Base-by-base conservation (phyloP, 2,329 filamentous ascomycete genomes). In the Trichoderma oligosporum region DNA sequence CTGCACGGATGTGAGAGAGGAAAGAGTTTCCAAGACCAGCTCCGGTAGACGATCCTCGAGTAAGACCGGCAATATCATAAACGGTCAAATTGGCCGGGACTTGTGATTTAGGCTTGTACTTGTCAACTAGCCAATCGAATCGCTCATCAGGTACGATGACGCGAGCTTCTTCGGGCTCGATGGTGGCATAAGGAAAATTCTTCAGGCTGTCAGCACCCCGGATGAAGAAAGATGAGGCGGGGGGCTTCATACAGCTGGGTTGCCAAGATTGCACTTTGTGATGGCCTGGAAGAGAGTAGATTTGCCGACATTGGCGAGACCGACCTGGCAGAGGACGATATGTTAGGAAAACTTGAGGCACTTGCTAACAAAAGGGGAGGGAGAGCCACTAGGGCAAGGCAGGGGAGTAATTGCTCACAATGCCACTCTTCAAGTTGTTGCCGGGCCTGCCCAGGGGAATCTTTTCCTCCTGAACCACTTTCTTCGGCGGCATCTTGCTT, bases 221-320 rank as follows among this genome's bases (percentile, higher is more conserved):
- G 65, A 71, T 69, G 70, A 71, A 68, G 66, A 66, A 63, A 66
- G 67, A 61, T 63, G 62, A 62, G 65, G 63, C 66, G 65, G 65
- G 63, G 65, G 66, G 67, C 64, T 67, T 82, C 85, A 76, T 82
- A 90, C 87, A 80, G 94, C 94, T 68, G 95, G 95, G 80, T 97
- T 99, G 78, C 95, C 94, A 70, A 99, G 87, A 64, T 86, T 85
- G 76, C 88, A 96, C 82, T 97, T 97, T 73, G 94, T 99, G 77
- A 99, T 97, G 72, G 94, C 91, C 82, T 99, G 95, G 85, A 99
- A 99, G 69, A 99, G 86, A 31, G 95, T 99, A 65, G 94, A 99
- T 81, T 99, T 99, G 76, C 94, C 94, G 68, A 99, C 95, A 76
- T 99, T 99, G 76, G 94, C 94, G 70, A 99, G 86, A 78, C 94